Conservation (phyloP, 2,329 filamentous ascomycete species). For the Berkeleyomyces basicola region DNA sequence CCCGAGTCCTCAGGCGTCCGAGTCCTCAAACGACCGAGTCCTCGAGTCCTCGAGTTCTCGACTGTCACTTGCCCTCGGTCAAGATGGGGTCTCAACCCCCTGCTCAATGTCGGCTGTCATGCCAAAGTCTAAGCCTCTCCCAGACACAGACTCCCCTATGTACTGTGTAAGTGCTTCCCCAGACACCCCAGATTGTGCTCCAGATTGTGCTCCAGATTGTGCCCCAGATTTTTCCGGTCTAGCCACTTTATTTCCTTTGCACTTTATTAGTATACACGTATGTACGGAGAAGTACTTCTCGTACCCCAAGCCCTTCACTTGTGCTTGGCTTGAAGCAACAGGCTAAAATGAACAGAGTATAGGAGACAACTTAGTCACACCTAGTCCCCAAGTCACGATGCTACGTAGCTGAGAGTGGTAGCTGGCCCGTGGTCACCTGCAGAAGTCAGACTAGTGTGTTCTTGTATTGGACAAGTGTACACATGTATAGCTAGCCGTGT, state of each 20-base stretch:
- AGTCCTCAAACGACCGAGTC: not conserved
- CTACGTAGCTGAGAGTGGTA: not conserved
- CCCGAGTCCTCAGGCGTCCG: not conserved
- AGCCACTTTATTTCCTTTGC: too few species aligned
- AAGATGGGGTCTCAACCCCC: not conserved
- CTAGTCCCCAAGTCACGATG: not conserved
- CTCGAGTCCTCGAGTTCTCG: not conserved
- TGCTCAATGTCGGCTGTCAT: not conserved
- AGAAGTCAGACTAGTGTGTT: not conserved
- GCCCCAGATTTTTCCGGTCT: too few species aligned
- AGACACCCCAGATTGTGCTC: too few species aligned
- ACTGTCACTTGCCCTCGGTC: not conserved
- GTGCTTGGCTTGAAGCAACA: not conserved
- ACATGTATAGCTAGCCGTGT: too few species aligned
- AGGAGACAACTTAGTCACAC: not conserved
- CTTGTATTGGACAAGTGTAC: too few species aligned
- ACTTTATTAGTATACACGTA: too few species aligned
- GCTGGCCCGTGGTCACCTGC: not conserved
- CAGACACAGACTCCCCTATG: not conserved
- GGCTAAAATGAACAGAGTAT: not conserved
- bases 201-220: too few species aligned
- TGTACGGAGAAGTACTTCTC: too few species aligned
- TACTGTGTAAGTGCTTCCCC: not conserved
- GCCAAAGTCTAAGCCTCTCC: not conserved
- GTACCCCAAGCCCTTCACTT: too few species aligned